A percentile compares a stretch with the other conserved stretches of the same genome.
Evolutionary conservation across 352 stramenopile species (phyloP).

Genomic region (Phytophthora idaei): DNA sequence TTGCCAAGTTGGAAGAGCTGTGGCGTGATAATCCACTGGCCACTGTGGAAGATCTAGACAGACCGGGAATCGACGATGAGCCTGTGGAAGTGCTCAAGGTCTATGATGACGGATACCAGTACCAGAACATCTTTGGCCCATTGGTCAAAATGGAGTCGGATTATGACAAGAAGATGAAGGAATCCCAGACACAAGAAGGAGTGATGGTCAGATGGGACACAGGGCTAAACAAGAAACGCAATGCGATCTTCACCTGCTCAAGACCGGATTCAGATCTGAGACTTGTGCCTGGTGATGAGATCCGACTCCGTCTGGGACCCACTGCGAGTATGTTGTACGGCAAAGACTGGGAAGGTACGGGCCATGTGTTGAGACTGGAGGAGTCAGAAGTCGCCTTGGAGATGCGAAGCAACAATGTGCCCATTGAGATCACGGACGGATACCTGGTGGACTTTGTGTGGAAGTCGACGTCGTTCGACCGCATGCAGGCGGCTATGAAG

Average conservation of each 20-base stretch:
- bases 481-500: constrained; percentile 99
- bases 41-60: constrained; percentile 95
- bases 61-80: constrained; percentile 92
- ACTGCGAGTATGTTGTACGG: constrained; percentile 83
- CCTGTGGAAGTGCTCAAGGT: constrained; percentile 84
- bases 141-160: constrained; percentile 99
- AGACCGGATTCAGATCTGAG: constrained; percentile 89
- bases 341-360: constrained; percentile 94
- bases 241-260: constrained; percentile 95
- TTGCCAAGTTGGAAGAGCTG: constrained; percentile 90
- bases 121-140: constrained; percentile 99
- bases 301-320: constrained; percentile 91
- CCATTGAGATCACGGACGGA: constrained; percentile 94
- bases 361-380: constrained; percentile 91
- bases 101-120: constrained; percentile 99
- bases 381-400: constrained; percentile 88
- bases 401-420: constrained; percentile 83
- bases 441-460: constrained; percentile 99
- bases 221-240: constrained; percentile 96
- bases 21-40: constrained; percentile 98
- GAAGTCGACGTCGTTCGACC: constrained; percentile 99
- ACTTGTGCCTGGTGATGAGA: constrained; percentile 97
- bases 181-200: constrained; percentile 95
- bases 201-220: constrained; percentile 95
- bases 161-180: constrained; percentile 99